Percentiles rank a stretch among this genome's conserved stretches.
These are phyloP conservation scores for Penstemon eatonii DNA, from an alignment of 257 asterid species.

Conservation along the genomic window DNA sequence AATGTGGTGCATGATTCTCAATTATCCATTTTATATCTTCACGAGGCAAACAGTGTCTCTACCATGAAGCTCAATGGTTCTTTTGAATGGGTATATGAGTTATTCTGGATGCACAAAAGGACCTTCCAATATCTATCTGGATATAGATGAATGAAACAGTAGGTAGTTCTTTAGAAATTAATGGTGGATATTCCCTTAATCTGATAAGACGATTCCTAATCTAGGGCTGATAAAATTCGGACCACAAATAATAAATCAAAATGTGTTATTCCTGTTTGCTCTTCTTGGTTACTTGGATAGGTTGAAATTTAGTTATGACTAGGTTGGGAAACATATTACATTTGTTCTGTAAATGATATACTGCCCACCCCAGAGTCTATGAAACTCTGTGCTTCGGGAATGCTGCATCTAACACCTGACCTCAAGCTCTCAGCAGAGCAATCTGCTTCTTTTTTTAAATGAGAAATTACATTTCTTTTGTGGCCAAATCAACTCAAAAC, in stretches of 20 bases:
- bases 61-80: not conserved
- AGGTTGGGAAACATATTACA: not conserved
- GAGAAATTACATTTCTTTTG: too few species aligned
- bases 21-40: not conserved
- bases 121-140: not conserved
- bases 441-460: too few species aligned
- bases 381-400: too few species aligned
- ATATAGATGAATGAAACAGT: not conserved
- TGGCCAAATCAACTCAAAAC: too few species aligned
- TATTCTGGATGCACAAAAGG: not conserved
- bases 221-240: too few species aligned
- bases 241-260: too few species aligned
- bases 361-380: too few species aligned
- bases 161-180: not conserved
- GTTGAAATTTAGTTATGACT: not conserved
- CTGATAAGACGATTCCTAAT: too few species aligned
- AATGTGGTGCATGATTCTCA: not conserved
- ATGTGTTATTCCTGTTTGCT: not conserved
- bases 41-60: not conserved
- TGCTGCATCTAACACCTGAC: too few species aligned
- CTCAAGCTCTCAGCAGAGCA: too few species aligned
- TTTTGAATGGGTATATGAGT: not conserved
- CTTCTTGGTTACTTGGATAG: not conserved
- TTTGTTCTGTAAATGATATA: too few species aligned
- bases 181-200: too few species aligned